These are phyloP conservation scores for Phytophthora nicotianae DNA, from an alignment of 352 stramenopile genomes.

Conservation along the genomic window DNA sequence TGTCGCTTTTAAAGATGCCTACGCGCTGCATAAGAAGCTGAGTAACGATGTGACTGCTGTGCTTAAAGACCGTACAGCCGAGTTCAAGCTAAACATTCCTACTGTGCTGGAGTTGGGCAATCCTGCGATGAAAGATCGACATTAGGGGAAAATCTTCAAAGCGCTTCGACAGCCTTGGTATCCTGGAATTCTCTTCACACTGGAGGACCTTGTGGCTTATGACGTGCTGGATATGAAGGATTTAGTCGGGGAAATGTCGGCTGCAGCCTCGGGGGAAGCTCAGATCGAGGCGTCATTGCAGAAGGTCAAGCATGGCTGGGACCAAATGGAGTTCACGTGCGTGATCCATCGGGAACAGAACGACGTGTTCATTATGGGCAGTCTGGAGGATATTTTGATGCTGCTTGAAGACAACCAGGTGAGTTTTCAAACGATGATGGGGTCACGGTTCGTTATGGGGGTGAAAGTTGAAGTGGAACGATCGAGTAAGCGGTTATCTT, in stretches of 20 bases:
- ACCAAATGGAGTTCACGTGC: conserved; percentile 85
- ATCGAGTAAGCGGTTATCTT: conserved; percentile 88
- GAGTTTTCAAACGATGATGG: conserved; percentile 93
- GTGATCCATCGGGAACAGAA: conserved; percentile 86
- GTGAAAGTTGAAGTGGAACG: conserved; percentile 91
- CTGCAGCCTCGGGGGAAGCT: conserved; percentile 85
- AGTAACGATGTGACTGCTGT: conserved; percentile 90
- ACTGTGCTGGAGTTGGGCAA: conserved; percentile 93
- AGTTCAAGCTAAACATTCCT: conserved; percentile 92
- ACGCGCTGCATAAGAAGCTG: conserved; percentile 91
- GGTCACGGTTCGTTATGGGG: conserved; percentile 90
- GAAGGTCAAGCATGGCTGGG: conserved; percentile 91
- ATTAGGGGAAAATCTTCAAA: conserved; percentile 96
- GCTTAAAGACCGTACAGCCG: conserved; percentile 86
- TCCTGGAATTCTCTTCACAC: conserved; percentile 88
- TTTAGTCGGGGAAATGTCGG: conserved; percentile 86
- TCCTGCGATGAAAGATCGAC: conserved; percentile 91
- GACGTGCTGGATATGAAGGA: conserved; percentile 91
- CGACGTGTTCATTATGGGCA: conserved; percentile 90
- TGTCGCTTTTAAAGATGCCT: conserved; percentile 90
- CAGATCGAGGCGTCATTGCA: conserved; percentile 90
- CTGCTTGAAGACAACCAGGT: conserved; percentile 93
- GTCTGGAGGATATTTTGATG: conserved; percentile 90
- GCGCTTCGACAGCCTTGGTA: conserved; percentile 88
- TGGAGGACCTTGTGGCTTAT: conserved; percentile 89